A percentile compares a stretch with the other conserved stretches of the same genome.
Conservation (phyloP, 352 stramenopile genomes). For the Blastocystis sp. region DNA sequence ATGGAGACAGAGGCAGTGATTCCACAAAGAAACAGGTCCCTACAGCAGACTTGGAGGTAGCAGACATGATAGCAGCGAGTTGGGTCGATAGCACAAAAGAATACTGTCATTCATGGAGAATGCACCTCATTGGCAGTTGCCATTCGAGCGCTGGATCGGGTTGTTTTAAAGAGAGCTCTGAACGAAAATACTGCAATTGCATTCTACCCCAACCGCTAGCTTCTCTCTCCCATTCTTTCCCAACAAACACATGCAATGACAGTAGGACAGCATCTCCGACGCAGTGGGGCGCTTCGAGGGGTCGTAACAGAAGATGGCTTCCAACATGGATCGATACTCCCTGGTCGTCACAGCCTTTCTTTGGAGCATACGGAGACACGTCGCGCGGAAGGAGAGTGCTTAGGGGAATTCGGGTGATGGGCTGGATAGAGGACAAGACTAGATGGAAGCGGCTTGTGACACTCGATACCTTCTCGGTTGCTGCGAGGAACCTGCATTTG, state of each 20-base stretch:
- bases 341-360: not conserved
- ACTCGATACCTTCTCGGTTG: constrained; percentile 24
- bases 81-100: not conserved
- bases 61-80: not conserved
- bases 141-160: not conserved
- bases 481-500: constrained; percentile 56
- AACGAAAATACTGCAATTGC: not conserved
- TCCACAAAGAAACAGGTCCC: not conserved
- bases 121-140: not conserved
- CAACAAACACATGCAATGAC: not conserved
- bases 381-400: constrained; percentile 26
- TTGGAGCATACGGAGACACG: not conserved
- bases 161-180: not conserved
- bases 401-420: constrained; percentile 13
- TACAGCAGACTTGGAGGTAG: not conserved
- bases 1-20: not conserved
- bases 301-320: constrained; percentile 40
- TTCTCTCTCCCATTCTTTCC: not conserved
- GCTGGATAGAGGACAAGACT: constrained; percentile 2
- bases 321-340: not conserved
- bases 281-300: constrained; percentile 45
- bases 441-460: not conserved
- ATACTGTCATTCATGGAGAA: not conserved
- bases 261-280: not conserved
- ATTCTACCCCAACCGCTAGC: not conserved